phyloP scores from a whole-genome alignment of 441 rosid species.

The Populus hybrid region DNA sequence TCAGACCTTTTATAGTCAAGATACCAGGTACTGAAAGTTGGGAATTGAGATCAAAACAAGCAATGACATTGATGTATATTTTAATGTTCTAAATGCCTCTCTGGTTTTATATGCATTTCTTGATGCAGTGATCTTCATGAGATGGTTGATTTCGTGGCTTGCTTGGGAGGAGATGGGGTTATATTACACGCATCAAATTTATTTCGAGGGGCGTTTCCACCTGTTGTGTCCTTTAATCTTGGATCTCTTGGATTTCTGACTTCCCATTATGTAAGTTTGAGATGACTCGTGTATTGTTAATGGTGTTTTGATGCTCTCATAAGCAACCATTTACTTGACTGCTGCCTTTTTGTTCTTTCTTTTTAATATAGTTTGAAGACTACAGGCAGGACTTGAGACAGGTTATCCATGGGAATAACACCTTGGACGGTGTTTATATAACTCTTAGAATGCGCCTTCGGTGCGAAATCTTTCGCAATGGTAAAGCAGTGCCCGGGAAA shows the following conservation, averaged over 20 bases:
- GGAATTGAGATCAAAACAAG: not conserved
- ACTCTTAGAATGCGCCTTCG: slow-evolving; percentile 94
- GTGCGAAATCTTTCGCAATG: slow-evolving; percentile 87
- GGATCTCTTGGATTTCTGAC: slow-evolving; percentile 99
- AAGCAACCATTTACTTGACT: slow-evolving; percentile 4
- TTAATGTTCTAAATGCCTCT: slow-evolving; percentile 10
- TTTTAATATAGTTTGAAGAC: slow-evolving; percentile 61
- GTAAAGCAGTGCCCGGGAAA: slow-evolving; percentile 92
- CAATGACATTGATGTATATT: slow-evolving; percentile 8
- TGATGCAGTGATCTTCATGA: slow-evolving; percentile 85
- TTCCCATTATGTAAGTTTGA: slow-evolving; percentile 69
- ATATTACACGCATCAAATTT: slow-evolving; percentile 93
- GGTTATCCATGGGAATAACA: slow-evolving; percentile 83
- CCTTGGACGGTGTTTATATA: slow-evolving; percentile 87
- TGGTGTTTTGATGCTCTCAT: slow-evolving; percentile 15
- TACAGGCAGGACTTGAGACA: slow-evolving; percentile 78
- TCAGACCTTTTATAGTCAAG: slow-evolving; percentile 97
- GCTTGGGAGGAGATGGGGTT: slow-evolving; percentile 98
- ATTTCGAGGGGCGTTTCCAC: slow-evolving; percentile 90
- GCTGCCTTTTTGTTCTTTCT: slow-evolving; percentile 7
- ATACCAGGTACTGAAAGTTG: slow-evolving; percentile 59
- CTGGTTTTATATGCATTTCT: slow-evolving; percentile 13
- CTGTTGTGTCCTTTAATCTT: slow-evolving; percentile 92
- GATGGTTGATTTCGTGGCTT: slow-evolving; percentile 95
- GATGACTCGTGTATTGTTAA: slow-evolving; percentile 10